Conservation (phyloP, 495 filamentous ascomycete species). For the Sphaerosporella brunnea region DNA sequence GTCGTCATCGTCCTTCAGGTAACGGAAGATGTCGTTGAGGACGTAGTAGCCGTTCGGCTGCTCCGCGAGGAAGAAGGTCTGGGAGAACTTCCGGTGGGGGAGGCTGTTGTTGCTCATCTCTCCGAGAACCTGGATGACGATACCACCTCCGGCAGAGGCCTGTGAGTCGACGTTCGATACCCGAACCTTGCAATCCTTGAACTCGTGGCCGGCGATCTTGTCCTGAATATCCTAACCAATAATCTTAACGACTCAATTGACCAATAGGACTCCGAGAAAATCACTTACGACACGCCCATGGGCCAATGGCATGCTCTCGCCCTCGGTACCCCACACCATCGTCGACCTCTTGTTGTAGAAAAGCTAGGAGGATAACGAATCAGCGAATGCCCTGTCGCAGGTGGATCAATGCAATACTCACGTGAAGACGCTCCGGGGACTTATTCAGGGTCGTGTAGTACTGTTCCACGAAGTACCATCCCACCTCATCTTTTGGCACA, state of each 20-base stretch:
- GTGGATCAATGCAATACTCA: constrained; percentile 39
- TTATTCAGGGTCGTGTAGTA: constrained; percentile 96
- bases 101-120: constrained; percentile 87
- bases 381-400: too few relatives aligned
- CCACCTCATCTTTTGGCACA: constrained; percentile 67
- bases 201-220: constrained; percentile 75
- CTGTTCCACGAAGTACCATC: constrained; percentile 98
- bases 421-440: constrained; percentile 78
- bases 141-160: constrained; percentile 63
- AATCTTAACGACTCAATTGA: neutral
- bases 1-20: constrained; percentile 55
- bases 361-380: constrained; percentile 32
- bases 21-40: constrained; percentile 92
- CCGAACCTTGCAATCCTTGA: constrained; percentile 96
- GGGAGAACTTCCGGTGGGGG: constrained; percentile 83
- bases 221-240: constrained; percentile 64
- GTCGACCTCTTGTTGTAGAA: constrained; percentile 74
- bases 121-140: constrained; percentile 92
- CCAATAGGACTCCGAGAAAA: too few relatives aligned
- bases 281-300: constrained; percentile 71
- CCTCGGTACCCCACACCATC: constrained; percentile 69
- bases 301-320: constrained; percentile 63
- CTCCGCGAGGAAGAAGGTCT: constrained; percentile 94
- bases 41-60: constrained; percentile 97
- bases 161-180: constrained; percentile 96